These are phyloP conservation scores for Pyricularia sp. DNA, from an alignment of 2,329 filamentous ascomycete genomes.

Conservation along the genomic window DNA sequence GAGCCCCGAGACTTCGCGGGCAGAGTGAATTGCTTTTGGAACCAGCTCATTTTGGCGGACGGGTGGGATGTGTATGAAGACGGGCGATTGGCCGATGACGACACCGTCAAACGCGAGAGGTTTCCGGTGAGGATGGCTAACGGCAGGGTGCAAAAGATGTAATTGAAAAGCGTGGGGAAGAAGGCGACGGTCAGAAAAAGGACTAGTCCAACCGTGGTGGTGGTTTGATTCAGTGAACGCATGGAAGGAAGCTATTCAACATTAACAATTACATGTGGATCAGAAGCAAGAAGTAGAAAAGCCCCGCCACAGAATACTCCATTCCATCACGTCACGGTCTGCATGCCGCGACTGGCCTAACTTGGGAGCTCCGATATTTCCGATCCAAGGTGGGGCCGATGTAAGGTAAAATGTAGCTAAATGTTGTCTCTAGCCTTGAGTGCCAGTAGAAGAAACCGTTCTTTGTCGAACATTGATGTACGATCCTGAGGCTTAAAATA, in stretches of 20 bases:
- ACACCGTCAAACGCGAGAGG: conserved; percentile 5
- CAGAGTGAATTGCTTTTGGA: conserved; percentile 73
- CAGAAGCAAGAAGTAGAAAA: neutral
- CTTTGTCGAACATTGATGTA: neutral
- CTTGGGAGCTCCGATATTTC: neutral
- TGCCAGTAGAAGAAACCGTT: neutral
- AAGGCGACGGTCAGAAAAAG: conserved; percentile 35
- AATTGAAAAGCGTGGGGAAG: conserved; percentile 40
- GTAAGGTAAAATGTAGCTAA: neutral
- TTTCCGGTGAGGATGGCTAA: conserved; percentile 21
- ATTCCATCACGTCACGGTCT: neutral
- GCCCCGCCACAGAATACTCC: neutral
- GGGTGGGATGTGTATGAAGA: conserved; percentile 17
- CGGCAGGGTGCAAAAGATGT: conserved; percentile 32
- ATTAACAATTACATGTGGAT: neutral
- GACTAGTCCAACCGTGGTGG: conserved; percentile 27
- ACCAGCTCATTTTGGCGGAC: conserved; percentile 52
- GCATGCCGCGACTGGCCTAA: neutral
- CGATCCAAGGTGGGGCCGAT: neutral
- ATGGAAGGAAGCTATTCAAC: conserved; percentile 11
- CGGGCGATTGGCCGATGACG: conserved; percentile 7
- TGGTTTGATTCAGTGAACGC: conserved; percentile 25
- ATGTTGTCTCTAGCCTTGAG: neutral
- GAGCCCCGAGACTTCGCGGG: conserved; percentile 66
- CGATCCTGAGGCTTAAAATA: too few relatives aligned